Percentiles rank a stretch among this genome's conserved stretches.
phyloP scores from a whole-genome alignment of 306 rosid species.

The Prosopis cineraria region DNA sequence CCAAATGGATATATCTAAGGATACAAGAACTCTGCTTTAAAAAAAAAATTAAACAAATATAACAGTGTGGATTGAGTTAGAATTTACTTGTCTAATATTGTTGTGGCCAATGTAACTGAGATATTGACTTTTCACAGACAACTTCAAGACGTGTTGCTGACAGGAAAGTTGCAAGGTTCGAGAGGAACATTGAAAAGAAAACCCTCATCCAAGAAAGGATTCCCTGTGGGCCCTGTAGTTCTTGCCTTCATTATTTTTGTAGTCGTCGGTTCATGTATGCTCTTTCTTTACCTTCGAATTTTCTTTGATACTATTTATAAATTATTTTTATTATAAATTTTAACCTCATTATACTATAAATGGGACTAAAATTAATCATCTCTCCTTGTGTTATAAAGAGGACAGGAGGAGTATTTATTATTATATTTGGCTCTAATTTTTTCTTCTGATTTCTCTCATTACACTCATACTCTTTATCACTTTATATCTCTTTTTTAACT shows the following conservation, averaged over 20 bases:
- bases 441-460: neutral
- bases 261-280: slow-evolving; percentile 62
- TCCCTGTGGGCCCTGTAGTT: slow-evolving; percentile 51
- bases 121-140: slow-evolving; percentile 48
- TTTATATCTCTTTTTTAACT: neutral
- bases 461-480: neutral
- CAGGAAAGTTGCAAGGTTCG: slow-evolving; percentile 75
- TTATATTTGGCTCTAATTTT: too few species aligned
- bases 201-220: slow-evolving; percentile 54
- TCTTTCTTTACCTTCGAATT: slow-evolving; percentile 19
- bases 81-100: neutral
- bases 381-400: too few species aligned
- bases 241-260: slow-evolving; percentile 59
- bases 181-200: slow-evolving; percentile 58
- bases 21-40: neutral
- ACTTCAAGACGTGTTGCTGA: slow-evolving; percentile 72
- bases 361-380: too few species aligned
- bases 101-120: neutral
- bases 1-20: neutral
- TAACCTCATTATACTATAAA: too few species aligned
- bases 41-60: too few species aligned
- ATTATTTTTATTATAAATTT: too few species aligned
- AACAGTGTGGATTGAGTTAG: neutral
- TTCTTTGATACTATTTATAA: neutral
- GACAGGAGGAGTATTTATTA: too few species aligned